Conservation (phyloP, 305 asterid genomes). For the Fraxinus paxiana region DNA sequence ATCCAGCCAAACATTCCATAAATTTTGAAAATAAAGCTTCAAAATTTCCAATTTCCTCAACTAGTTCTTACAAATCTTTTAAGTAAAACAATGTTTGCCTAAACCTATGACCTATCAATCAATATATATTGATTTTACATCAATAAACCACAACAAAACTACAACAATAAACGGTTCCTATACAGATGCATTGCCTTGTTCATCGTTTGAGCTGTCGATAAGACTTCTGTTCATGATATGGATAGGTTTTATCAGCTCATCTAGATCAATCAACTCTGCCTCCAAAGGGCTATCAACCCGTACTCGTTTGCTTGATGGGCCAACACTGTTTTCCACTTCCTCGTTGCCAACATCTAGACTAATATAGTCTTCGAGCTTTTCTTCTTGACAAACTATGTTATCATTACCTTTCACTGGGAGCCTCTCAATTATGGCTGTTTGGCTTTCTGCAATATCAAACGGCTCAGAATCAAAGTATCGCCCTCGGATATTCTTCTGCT, state of each 20-base stretch:
- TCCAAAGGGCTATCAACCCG: conserved; percentile 24
- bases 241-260: conserved; percentile 36
- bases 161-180: conserved; percentile 13
- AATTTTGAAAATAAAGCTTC: not conserved
- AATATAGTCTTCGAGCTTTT: conserved; percentile 59
- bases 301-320: conserved; percentile 15
- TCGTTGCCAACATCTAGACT: conserved; percentile 55
- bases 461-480: conserved; percentile 81
- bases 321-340: conserved; percentile 31
- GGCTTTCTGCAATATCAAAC: conserved; percentile 33
- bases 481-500: conserved; percentile 56
- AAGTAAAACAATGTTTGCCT: conserved; percentile 19
- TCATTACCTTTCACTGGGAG: conserved; percentile 41
- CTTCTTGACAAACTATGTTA: conserved; percentile 37
- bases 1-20: not conserved
- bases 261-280: conserved; percentile 22
- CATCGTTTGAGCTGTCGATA: conserved; percentile 27
- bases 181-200: conserved; percentile 12
- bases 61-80: conserved; percentile 20
- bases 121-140: conserved; percentile 1
- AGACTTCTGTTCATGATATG: conserved; percentile 31
- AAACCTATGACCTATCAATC: conserved; percentile 25
- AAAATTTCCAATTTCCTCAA: conserved; percentile 18
- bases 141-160: conserved; percentile 11
- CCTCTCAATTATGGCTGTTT: conserved; percentile 27